A percentile compares a stretch with the other conserved stretches of the same genome.
These are phyloP conservation scores for Mrakia hoshinonis DNA, from an alignment of 768 basidiomycete species.

Conservation along the genomic window DNA sequence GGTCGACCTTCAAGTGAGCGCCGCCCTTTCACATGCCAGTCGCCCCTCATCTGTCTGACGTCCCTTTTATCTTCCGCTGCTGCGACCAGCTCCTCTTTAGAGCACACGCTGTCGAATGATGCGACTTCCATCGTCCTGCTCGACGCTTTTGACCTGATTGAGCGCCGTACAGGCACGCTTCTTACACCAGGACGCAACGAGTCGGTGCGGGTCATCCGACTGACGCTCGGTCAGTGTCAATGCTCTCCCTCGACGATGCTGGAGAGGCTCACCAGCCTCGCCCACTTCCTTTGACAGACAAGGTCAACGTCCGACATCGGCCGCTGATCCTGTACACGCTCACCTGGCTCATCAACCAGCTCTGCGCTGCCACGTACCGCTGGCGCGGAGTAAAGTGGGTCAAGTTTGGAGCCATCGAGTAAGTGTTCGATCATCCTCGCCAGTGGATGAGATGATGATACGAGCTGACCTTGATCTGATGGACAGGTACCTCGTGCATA, in stretches of 20 bases:
- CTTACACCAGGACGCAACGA: conserved; percentile 45
- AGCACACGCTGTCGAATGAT: not conserved
- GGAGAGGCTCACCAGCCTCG: conserved; percentile 23
- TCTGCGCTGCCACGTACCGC: conserved; percentile 33
- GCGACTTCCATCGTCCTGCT: conserved; percentile 51
- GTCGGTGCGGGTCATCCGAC: not conserved
- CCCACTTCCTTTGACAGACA: conserved; percentile 65
- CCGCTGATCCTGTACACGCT: conserved; percentile 50
- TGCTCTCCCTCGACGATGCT: not conserved
- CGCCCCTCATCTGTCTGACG: not conserved
- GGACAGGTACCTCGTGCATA: conserved; percentile 61
- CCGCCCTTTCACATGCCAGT: conserved; percentile 43
- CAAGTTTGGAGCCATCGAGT: conserved; percentile 50
- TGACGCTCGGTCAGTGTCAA: conserved; percentile 42
- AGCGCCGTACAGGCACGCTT: conserved; percentile 60
- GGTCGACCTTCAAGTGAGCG: conserved; percentile 60
- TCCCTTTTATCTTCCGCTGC: no score
- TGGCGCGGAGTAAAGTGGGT: conserved; percentile 42
- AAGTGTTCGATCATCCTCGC: conserved; percentile 49
- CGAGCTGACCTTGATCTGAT: not conserved
- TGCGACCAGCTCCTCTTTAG: not conserved
- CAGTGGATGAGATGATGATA: not conserved
- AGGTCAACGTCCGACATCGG: conserved; percentile 57
- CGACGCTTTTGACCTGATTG: conserved; percentile 54
- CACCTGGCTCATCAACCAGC: conserved; percentile 33